A percentile compares a stretch with the other conserved stretches of the same genome.
Conservation (phyloP, 2,329 filamentous ascomycete species). For the Colletotrichum godetiae region DNA sequence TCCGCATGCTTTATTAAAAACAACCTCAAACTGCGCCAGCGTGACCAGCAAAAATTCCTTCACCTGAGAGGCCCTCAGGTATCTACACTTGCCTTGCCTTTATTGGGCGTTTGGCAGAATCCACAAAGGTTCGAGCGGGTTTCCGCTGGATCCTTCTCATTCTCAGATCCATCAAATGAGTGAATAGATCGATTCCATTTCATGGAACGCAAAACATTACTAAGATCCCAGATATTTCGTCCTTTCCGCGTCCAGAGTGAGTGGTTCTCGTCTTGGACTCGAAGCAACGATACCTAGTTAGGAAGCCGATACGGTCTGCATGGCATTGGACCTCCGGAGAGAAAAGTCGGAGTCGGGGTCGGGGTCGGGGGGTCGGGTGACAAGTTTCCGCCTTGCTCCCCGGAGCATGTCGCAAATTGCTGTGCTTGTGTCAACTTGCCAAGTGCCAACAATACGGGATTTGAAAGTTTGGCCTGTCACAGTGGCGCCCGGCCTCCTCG, state of each 20-base stretch:
- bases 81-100: not conserved
- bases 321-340: not conserved
- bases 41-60: slow-evolving; percentile 9
- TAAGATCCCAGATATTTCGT: not conserved
- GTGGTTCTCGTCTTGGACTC: not conserved
- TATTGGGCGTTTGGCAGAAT: not conserved
- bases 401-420: not conserved
- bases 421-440: not conserved
- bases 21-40: slow-evolving; percentile 2
- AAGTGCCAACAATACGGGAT: slow-evolving; percentile 1
- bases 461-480: slow-evolving; percentile 4
- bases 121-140: not conserved
- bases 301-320: not conserved
- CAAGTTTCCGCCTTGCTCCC: not conserved
- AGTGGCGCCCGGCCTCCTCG: not conserved
- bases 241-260: not conserved
- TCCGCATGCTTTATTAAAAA: slow-evolving; percentile 1
- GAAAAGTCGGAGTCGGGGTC: not conserved
- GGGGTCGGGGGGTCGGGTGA: not conserved
- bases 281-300: not conserved
- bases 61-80: not conserved
- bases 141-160: not conserved
- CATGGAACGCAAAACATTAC: not conserved
- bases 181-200: not conserved
- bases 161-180: not conserved